Evolutionary conservation across 768 basidiomycete species (phyloP), one percentile per base, ranked within the genome.

Genomic region (Tephrocybe sp.): DNA sequence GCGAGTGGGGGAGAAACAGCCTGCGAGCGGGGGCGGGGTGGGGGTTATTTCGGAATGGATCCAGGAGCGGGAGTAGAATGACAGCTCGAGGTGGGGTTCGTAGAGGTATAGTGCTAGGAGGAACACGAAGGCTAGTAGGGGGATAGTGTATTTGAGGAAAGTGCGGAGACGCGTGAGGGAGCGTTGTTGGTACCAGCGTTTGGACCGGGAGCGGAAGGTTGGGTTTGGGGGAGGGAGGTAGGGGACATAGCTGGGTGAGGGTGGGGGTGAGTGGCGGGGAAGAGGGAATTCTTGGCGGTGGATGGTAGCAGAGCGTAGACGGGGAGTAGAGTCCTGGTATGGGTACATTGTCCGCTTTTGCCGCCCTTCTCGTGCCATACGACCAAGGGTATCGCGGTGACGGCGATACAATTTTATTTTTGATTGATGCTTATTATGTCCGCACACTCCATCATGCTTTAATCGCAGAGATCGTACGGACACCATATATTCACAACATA

Each of bases 1-100:
- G 37, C 76, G 77, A 12, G 70, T 63, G 1, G 79, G 69, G 49
- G 84, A 68, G 69, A 92, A 93, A 66, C 94, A 97, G 2, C 87
- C 88, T 1, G 82, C 66, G 13, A 92, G n/a, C n/a, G n/a, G 75
- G 0, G 84, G 83, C 4, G 70, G 68, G 5, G 89, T 64, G 9
- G 77, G 67, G n/a, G 80, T 73, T n/a, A 96, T 80, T 57, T 93
- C 87, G 34, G 72, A 65, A 32, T 77, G 70, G 39, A 94, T 74
- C 91, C 94, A 97, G 32, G 72, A 71, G 22, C 87, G 79, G 26
- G 77, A 74, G 69, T 92, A 94, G 60, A 92, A 81, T 21, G 86
- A 74, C 34, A 95, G 69, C 68, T 97, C 94, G 59, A 97, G 69
- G 67, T 97, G 92, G 3, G 90, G 80, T 67, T 96, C 88, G 67